Percentiles rank a stretch among this genome's conserved stretches.
These are phyloP conservation scores for Capsella rubella DNA, from an alignment of 441 rosid genomes.

Conservation along the genomic window DNA sequence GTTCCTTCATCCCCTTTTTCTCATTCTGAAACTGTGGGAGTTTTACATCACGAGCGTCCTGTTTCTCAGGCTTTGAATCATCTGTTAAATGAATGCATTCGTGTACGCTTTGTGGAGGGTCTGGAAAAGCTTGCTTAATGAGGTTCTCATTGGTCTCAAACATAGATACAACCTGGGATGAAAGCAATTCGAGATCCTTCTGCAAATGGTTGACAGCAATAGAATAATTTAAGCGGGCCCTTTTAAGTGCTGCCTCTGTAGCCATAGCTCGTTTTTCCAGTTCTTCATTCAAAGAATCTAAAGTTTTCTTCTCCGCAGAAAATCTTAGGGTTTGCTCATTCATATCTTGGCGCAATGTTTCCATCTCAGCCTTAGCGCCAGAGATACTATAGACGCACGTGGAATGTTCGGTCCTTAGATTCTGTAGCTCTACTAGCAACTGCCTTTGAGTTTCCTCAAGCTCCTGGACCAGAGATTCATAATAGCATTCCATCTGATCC, in stretches of 20 bases:
- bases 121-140: constrained; percentile 81
- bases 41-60: constrained; percentile 48
- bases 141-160: constrained; percentile 93
- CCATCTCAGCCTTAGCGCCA: constrained; percentile 84
- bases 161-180: constrained; percentile 93
- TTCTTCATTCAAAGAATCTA: constrained; percentile 75
- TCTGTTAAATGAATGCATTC: constrained; percentile 44
- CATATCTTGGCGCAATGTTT: constrained; percentile 69
- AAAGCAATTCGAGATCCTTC: constrained; percentile 96
- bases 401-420: constrained; percentile 90
- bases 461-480: constrained; percentile 95
- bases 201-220: constrained; percentile 95
- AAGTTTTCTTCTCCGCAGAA: constrained; percentile 71
- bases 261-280: constrained; percentile 79
- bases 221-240: constrained; percentile 97
- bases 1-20: constrained; percentile 57
- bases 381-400: constrained; percentile 74
- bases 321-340: constrained; percentile 69
- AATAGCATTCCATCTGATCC: constrained; percentile 99
- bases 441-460: constrained; percentile 98
- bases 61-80: constrained; percentile 51
- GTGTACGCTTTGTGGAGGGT: constrained; percentile 57
- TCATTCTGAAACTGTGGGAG: constrained; percentile 56
- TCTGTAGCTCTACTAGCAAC: constrained; percentile 91
- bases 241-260: constrained; percentile 92